Evolutionary conservation across 371 early-diverging fungal genomes (phyloP), one percentile per base, ranked within the genome.

Genomic region (Rhizopus sp.): DNA sequence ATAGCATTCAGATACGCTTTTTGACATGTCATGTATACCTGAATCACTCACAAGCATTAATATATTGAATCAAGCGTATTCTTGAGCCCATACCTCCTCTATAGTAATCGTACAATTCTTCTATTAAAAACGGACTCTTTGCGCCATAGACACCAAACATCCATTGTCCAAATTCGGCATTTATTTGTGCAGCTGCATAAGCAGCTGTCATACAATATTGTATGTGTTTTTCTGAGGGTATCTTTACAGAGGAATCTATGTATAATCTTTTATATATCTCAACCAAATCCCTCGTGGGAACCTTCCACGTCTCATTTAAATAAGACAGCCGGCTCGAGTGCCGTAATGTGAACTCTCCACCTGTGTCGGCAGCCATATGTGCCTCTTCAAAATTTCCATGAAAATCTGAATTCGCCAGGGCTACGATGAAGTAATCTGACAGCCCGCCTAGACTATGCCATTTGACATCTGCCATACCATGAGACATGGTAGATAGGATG

Each of bases 391-490:
- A 84, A 45, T 85, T 75, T 1, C 84, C 88, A 38, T 72, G 63
- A 50, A 88, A 92, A 51, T 89, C 80, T 12, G 80, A 73, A 10
- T 80, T 70, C 0, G 88, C 84, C 73, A 93, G 69, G 1, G 81
- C 81, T 37, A 73, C 64, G 47, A 93, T 88, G 48, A 95, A 86
- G 8, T 93, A 93, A 35, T 83, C 80, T 1, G 72, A 66, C 9
- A 91, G 62, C 0, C 86, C 85, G 17, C 78, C 74, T 13, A 93
- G 60, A 10, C 89, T 86, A 68, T 95, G 95, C 93, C 93, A 95
- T 40, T 86, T 81, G 47, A 88, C 83, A 62, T 95, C 95, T 0
- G 92, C 87, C 35, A 89, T 79, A 31, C 87, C 89, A 69, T 95
- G 95, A 3, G 93, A 89, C 48, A 91, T 84, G 17, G 86, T 72